A percentile compares a stretch with the other conserved stretches of the same genome.
Evolutionary conservation across 2,329 filamentous ascomycete genomes (phyloP).

Genomic region (Bipolaris sorokiniana): DNA sequence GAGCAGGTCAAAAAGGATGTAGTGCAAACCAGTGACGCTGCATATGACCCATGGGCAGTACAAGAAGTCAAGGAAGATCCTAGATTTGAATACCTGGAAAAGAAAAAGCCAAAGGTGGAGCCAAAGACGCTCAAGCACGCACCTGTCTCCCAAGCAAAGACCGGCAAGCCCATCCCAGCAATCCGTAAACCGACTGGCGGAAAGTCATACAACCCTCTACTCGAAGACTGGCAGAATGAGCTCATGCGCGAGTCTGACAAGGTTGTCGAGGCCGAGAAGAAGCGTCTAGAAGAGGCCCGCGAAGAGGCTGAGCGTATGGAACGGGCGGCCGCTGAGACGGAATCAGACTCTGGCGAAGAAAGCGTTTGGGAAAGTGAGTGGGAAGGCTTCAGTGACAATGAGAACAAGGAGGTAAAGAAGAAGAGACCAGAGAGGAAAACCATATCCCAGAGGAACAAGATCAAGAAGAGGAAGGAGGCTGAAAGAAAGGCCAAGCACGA

Average conservation of each 20-base stretch:
- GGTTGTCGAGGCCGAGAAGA: conserved; percentile 78
- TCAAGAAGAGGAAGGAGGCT: conserved; percentile 85
- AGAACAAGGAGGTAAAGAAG: conserved; percentile 65
- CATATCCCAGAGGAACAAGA: conserved; percentile 82
- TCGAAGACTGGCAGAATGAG: conserved; percentile 82
- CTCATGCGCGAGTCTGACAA: conserved; percentile 76
- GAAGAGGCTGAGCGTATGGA: conserved; percentile 72
- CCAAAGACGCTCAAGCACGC: conserved; percentile 77
- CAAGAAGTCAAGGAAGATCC: conserved; percentile 58
- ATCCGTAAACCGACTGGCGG: conserved; percentile 80
- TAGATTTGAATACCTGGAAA: conserved; percentile 69
- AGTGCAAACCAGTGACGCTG: conserved; percentile 63
- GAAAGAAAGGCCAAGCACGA: conserved; percentile 79
- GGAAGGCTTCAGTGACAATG: conserved; percentile 61
- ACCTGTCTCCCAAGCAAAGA: conserved; percentile 81
- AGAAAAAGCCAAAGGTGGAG: conserved; percentile 69
- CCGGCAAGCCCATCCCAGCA: conserved; percentile 78
- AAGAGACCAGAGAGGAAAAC: conserved; percentile 88
- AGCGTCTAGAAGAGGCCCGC: conserved; percentile 70
- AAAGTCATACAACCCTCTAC: conserved; percentile 90
- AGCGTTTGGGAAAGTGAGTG: conserved; percentile 90
- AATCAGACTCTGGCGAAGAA: conserved; percentile 81
- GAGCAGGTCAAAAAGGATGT: conserved; percentile 59
- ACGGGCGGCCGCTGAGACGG: conserved; percentile 73
- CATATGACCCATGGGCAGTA: conserved; percentile 80